phyloP scores from a whole-genome alignment of 140 eudicot genomes.

The Senecio squalidus region DNA sequence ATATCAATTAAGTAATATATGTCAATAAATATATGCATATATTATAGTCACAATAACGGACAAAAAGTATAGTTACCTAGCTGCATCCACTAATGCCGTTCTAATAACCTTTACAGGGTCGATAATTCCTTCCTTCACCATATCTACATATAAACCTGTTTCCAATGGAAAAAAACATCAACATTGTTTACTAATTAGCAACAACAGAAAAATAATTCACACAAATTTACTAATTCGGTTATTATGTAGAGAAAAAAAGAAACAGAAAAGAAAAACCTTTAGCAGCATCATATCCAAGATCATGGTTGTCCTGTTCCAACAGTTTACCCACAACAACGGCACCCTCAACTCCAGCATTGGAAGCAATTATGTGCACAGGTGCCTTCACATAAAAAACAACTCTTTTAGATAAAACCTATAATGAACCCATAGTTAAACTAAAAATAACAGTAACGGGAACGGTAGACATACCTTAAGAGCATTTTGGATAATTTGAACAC shows the following conservation, averaged over 20 bases:
- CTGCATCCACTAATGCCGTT: constrained; percentile 10
- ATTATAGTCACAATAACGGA: background rate
- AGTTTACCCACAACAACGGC: constrained; percentile 69
- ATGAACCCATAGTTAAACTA: background rate
- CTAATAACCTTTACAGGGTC: constrained; percentile 8
- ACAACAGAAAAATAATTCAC: background rate
- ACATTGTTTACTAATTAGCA: background rate
- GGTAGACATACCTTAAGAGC: constrained; percentile 55
- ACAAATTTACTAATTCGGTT: background rate
- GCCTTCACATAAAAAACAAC: constrained; percentile 24
- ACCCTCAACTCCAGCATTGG: constrained; percentile 76
- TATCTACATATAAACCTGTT: constrained; percentile 2
- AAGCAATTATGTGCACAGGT: constrained; percentile 62
- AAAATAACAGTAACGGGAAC: background rate
- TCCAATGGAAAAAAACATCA: background rate
- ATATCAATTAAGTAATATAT: background rate
- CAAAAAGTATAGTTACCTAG: background rate
- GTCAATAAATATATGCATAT: background rate
- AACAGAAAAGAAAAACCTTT: constrained; percentile 30
- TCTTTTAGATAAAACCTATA: background rate
- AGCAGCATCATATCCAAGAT: constrained; percentile 77
- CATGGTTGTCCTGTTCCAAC: constrained; percentile 59
- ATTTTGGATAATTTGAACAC: constrained; percentile 73
- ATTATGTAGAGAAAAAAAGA: background rate
- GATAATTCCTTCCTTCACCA: constrained; percentile 11